Conservation (phyloP, 495 filamentous ascomycete species). For the Hyaloscypha finlandica region DNA sequence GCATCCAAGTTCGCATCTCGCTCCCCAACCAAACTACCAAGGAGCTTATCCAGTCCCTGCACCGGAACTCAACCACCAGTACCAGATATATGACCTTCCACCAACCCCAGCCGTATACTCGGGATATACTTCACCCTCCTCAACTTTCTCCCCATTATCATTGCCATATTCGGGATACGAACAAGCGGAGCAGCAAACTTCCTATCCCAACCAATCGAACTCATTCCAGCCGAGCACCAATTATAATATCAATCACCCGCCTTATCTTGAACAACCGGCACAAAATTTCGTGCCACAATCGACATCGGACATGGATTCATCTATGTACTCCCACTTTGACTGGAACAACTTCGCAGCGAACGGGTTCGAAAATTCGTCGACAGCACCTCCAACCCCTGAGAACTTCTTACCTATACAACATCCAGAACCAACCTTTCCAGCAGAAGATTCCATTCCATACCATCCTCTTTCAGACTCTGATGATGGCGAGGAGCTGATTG, state of each 20-base stretch:
- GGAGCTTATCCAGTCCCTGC: slow-evolving; percentile 13
- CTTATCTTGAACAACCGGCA: slow-evolving; percentile 1
- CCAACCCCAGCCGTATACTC: slow-evolving; percentile 29
- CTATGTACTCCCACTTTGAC: slow-evolving; percentile 37
- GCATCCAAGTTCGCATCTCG: slow-evolving; percentile 59
- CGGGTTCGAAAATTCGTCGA: slow-evolving; percentile 37
- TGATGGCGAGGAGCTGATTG: slow-evolving; percentile 71
- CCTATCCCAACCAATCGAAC: slow-evolving; percentile 1
- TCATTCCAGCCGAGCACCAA: slow-evolving; percentile 5
- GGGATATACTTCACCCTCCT: slow-evolving; percentile 28
- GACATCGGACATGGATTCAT: slow-evolving; percentile 18
- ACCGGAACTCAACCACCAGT: slow-evolving; percentile 14
- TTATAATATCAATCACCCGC: slow-evolving; percentile 9
- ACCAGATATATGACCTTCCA: slow-evolving; percentile 23
- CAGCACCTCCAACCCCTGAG: slow-evolving; percentile 63
- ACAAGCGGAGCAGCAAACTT: slow-evolving; percentile 16
- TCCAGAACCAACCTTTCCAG: slow-evolving; percentile 41
- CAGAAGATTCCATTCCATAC: slow-evolving; percentile 48
- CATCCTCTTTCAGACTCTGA: slow-evolving; percentile 46
- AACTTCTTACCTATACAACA: slow-evolving; percentile 52
- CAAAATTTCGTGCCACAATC: slow-evolving; percentile 10
- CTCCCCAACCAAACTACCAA: slow-evolving; percentile 23
- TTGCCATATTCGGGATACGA: slow-evolving; percentile 26
- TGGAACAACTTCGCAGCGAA: slow-evolving; percentile 45
- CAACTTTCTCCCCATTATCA: slow-evolving; percentile 28